Conservation (phyloP, 2,329 filamentous ascomycete species). For the Aspergillus flavus region DNA sequence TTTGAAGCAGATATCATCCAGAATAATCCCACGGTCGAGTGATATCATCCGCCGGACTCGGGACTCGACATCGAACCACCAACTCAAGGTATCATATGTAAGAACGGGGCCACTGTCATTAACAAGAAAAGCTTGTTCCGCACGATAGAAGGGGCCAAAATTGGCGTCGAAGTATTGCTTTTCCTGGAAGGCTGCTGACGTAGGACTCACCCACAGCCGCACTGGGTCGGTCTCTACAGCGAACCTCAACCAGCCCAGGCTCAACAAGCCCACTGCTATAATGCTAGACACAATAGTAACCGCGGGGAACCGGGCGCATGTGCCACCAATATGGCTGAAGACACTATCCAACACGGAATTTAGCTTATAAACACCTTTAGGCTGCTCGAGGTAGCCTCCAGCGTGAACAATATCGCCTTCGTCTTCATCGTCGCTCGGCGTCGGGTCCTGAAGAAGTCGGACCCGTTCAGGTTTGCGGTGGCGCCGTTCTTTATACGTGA, state of each 20-base stretch:
- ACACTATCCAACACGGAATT: constrained; percentile 80
- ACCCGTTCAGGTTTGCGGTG: constrained; percentile 77
- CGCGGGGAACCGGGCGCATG: constrained; percentile 79
- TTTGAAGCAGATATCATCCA: constrained; percentile 91
- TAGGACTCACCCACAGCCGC: constrained; percentile 93
- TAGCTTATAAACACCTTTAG: constrained; percentile 76
- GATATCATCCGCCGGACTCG: constrained; percentile 74
- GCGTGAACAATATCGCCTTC: constrained; percentile 82
- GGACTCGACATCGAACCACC: constrained; percentile 92
- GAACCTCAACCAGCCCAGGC: constrained; percentile 85
- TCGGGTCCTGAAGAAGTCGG: constrained; percentile 81
- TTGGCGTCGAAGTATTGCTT: constrained; percentile 91
- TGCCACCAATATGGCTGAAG: constrained; percentile 78
- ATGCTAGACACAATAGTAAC: constrained; percentile 79
- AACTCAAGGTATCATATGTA: constrained; percentile 82
- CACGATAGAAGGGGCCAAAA: constrained; percentile 94
- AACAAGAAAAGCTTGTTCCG: constrained; percentile 89
- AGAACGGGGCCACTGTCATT: constrained; percentile 88
- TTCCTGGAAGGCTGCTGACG: constrained; percentile 85
- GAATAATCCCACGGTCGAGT: constrained; percentile 64
- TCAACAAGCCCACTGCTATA: constrained; percentile 75
- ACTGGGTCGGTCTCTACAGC: constrained; percentile 89
- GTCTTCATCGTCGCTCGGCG: constrained; percentile 88
- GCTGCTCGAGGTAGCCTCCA: constrained; percentile 75
- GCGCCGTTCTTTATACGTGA: constrained; percentile 73